These are phyloP conservation scores for Eucalyptus urophylla DNA, from an alignment of 345 rosid genomes.

Conservation along the genomic window DNA sequence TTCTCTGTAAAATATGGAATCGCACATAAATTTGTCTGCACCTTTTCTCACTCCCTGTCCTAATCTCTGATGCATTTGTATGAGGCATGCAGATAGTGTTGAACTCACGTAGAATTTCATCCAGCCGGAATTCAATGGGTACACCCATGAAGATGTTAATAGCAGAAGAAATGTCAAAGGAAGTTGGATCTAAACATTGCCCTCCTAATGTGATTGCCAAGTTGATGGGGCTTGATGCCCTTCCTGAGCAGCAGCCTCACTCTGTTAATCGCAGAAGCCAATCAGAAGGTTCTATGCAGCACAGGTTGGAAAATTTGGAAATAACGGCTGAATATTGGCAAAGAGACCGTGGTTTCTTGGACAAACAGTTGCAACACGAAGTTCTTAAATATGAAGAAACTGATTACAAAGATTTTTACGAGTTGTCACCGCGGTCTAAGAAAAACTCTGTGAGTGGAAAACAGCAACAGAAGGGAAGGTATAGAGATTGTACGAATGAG, in stretches of 20 bases:
- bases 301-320: slow-evolving; percentile 39
- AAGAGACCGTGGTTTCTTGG: slow-evolving; percentile 28
- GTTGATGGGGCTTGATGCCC: slow-evolving; percentile 94
- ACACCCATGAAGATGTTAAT: slow-evolving; percentile 82
- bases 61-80: neutral
- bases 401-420: slow-evolving; percentile 49
- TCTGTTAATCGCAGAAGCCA: slow-evolving; percentile 33
- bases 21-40: neutral
- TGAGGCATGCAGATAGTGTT: slow-evolving; percentile 36
- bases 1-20: neutral
- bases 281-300: slow-evolving; percentile 38
- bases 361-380: slow-evolving; percentile 26
- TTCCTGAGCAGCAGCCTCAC: slow-evolving; percentile 45
- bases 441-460: slow-evolving; percentile 26
- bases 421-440: slow-evolving; percentile 49
- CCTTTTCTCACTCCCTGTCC: neutral
- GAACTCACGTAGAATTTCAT: slow-evolving; percentile 46
- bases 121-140: slow-evolving; percentile 37
- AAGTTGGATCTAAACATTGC: slow-evolving; percentile 37
- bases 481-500: slow-evolving; percentile 14
- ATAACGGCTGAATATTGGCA: slow-evolving; percentile 30
- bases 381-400: slow-evolving; percentile 13
- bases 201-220: slow-evolving; percentile 81
- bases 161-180: slow-evolving; percentile 81
- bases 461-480: slow-evolving; percentile 34